Evolutionary conservation across 2,329 filamentous ascomycete genomes (phyloP).

Genomic region (Furcasterigmium sp.): DNA sequence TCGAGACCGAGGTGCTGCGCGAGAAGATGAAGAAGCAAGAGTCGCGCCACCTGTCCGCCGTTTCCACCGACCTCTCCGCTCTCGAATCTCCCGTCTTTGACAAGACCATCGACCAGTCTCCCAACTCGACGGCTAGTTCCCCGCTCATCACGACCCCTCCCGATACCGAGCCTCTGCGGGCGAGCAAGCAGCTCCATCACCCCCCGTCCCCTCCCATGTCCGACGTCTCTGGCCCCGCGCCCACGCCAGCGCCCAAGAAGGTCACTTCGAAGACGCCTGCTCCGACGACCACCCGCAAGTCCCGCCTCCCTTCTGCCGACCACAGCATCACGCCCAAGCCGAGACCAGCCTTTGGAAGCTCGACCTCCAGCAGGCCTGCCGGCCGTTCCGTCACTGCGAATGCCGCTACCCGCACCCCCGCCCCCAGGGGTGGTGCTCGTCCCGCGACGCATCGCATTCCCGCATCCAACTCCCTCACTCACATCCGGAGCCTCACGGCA

Average conservation of each 20-base stretch:
- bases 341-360: constrained; percentile 30
- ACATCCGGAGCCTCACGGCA: constrained; percentile 88
- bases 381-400: constrained; percentile 28
- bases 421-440: constrained; percentile 45
- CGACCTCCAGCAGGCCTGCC: constrained; percentile 24
- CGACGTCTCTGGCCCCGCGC: constrained; percentile 64
- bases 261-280: constrained; percentile 49
- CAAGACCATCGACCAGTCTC: constrained; percentile 64
- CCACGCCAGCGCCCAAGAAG: constrained; percentile 38
- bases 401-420: constrained; percentile 42
- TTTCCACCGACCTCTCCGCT: constrained; percentile 58
- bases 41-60: constrained; percentile 49
- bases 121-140: constrained; percentile 82
- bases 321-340: constrained; percentile 47
- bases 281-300: constrained; percentile 48
- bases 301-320: constrained; percentile 12
- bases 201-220: constrained; percentile 94
- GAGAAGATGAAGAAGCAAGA: constrained; percentile 82
- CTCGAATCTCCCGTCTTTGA: constrained; percentile 70
- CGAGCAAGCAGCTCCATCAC: constrained; percentile 63
- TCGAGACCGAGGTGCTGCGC: constrained; percentile 89
- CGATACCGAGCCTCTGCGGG: constrained; percentile 31
- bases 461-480: constrained; percentile 70
- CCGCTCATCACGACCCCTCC: constrained; percentile 87
- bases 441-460: constrained; percentile 45